Percentiles rank a stretch among this genome's conserved stretches.
Conservation (phyloP, 2,329 filamentous ascomycete species). For the Claviceps sp. region DNA sequence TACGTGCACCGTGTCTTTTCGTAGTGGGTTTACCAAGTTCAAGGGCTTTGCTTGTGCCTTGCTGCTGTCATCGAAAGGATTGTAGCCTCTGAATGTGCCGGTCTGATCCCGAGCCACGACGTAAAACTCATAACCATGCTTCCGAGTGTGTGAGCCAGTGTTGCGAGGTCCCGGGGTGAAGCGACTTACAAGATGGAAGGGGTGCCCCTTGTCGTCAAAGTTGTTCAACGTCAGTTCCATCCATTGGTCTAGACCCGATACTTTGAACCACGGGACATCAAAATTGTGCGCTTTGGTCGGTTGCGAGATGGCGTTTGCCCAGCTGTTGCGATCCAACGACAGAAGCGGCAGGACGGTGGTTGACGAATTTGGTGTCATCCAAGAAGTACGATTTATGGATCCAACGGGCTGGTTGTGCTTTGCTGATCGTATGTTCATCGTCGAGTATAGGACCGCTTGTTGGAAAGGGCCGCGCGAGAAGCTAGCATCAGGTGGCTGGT, state of each 20-base stretch:
- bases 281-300: constrained; percentile 7
- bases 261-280: constrained; percentile 8
- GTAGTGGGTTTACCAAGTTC: constrained; percentile 13
- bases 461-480: constrained; percentile 2
- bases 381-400: constrained; percentile 12
- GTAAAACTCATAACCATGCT: constrained; percentile 12
- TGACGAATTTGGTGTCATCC: constrained; percentile 4
- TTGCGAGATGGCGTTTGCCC: constrained; percentile 8
- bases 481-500: neutral
- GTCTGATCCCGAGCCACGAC: constrained; percentile 6
- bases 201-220: constrained; percentile 33
- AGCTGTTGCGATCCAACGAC: constrained; percentile 5
- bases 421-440: constrained; percentile 9
- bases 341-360: constrained; percentile 8
- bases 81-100: constrained; percentile 7
- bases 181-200: constrained; percentile 30
- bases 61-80: constrained; percentile 6
- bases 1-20: constrained; percentile 19
- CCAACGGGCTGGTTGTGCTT: constrained; percentile 11
- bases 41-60: neutral
- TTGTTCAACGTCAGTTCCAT: constrained; percentile 36
- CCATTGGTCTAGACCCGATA: constrained; percentile 19
- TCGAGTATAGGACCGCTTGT: constrained; percentile 10
- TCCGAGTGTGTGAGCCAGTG: neutral
- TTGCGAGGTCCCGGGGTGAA: neutral